These are phyloP conservation scores for Globisporangium okanoganense DNA, from an alignment of 352 stramenopile species.

Conservation along the genomic window DNA sequence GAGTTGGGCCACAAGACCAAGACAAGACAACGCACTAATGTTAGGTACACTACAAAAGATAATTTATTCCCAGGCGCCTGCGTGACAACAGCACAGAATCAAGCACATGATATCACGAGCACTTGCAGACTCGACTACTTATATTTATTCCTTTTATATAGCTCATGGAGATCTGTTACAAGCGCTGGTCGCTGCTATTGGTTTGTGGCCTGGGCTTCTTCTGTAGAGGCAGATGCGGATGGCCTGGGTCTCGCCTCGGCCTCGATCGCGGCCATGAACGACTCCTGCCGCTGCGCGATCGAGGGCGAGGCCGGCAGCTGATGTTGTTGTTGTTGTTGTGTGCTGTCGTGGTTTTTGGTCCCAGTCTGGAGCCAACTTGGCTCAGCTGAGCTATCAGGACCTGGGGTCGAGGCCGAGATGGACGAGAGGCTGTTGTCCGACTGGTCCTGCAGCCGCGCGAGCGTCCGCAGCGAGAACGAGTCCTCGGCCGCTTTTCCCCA, in stretches of 20 bases:
- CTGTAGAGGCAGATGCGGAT: neutral
- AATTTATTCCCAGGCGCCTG: constrained; percentile 11
- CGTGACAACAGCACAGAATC: too few relatives aligned
- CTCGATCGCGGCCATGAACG: constrained; percentile 53
- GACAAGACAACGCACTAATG: neutral
- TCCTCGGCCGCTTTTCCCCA: constrained; percentile 10
- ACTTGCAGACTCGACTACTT: too few relatives aligned
- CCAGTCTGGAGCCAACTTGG: neutral
- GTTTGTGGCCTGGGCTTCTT: neutral
- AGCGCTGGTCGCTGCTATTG: neutral
- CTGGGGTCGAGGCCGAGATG: neutral
- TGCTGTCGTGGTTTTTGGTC: neutral
- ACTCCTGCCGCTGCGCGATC: constrained; percentile 39
- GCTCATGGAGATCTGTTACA: too few relatives aligned
- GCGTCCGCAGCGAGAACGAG: constrained; percentile 18
- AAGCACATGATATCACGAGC: too few relatives aligned
- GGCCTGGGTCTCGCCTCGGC: constrained; percentile 24
- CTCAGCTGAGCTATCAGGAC: neutral
- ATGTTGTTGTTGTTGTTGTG: constrained; percentile 1
- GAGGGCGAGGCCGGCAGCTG: constrained; percentile 6
- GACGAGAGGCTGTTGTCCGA: neutral
- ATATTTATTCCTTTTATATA: too few relatives aligned
- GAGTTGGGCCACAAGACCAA: neutral
- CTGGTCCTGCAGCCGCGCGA: constrained; percentile 17
- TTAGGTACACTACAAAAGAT: neutral